Base-by-base conservation (phyloP, 2,329 filamentous ascomycete genomes). In the Grosmannia clavigera region DNA sequence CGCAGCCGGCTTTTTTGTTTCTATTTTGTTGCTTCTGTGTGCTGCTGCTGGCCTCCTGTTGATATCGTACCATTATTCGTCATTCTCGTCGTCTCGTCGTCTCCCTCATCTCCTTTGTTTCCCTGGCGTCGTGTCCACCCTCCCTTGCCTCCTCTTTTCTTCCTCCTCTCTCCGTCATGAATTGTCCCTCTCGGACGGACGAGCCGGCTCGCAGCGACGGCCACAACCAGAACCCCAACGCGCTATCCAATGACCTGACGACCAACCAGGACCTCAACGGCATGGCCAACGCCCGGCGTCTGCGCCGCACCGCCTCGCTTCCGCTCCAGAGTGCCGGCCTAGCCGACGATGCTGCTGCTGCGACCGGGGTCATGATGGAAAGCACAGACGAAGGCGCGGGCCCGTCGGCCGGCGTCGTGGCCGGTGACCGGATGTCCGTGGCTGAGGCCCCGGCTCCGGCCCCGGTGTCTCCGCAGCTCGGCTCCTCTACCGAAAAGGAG, bases 201-300 rank as follows among this genome's bases (percentile, higher is more conserved):
- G 73, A 75, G 64, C 73, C 69, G 33, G 65, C 67, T 51, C 66
- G 68, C 58, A 69, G 70, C 63, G 73, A 73, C 60, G 75, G 73
- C 60, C 76, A 75, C 66, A 83, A 83, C 67, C 81, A 84, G 69
- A 82, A 72, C 64, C 81, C 81, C 12, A 74, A 76, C 64, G 70
- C 71, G 9, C 70, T 83, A 55, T 77, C 79, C 38, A 76, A 76
- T 63, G 80, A 83, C 66, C 73, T 79, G 55, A 81, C 79, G n/a
- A 83, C 81, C 16, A 77, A 79, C 62, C 76, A 78, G 61, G 80
- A 83, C 65, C 70, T 84, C 61, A 78, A 80, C 65, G 75, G 77
- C 61, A 73, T 80, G 65, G 77, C 76, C 56, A 83, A 81, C 60
- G 60, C 69, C 27, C 67, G 72, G 31, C 66, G 65, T 50, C 68